Percentiles rank a stretch among this genome's conserved stretches.
These are phyloP conservation scores for Thraustochytrium sp. DNA, from an alignment of 352 stramenopile genomes.

Conservation along the genomic window DNA sequence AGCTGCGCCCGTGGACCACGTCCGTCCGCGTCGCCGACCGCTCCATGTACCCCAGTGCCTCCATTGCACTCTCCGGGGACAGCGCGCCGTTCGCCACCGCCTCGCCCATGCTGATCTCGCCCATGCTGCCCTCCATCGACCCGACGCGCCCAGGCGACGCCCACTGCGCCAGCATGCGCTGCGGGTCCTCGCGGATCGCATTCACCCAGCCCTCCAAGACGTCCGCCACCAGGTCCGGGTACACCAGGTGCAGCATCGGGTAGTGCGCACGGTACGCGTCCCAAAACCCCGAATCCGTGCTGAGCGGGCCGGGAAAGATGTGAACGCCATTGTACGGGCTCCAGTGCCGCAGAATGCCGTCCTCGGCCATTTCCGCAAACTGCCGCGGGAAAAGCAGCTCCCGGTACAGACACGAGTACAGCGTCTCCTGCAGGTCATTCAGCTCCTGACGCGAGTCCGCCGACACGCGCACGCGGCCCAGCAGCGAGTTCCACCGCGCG, in stretches of 20 bases:
- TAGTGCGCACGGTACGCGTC: constrained; percentile 52
- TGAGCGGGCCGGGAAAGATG: constrained; percentile 30
- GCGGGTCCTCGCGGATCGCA: constrained; percentile 45
- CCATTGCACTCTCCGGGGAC: constrained; percentile 42
- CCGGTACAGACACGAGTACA: constrained; percentile 52
- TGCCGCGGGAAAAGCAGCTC: constrained; percentile 50
- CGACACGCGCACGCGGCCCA: constrained; percentile 21
- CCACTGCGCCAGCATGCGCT: constrained; percentile 51
- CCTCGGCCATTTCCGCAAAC: constrained; percentile 42
- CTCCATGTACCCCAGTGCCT: constrained; percentile 45
- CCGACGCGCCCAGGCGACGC: constrained; percentile 45
- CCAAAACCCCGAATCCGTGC: constrained; percentile 53
- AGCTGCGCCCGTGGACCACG: constrained; percentile 25
- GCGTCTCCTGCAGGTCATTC: background rate
- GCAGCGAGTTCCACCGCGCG: constrained; percentile 29
- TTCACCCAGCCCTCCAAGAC: constrained; percentile 53
- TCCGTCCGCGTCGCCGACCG: background rate
- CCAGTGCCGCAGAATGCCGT: constrained; percentile 42
- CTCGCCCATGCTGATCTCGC: constrained; percentile 48
- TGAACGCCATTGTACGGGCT: constrained; percentile 22
- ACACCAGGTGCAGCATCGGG: constrained; percentile 46
- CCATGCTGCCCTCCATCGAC: constrained; percentile 51
- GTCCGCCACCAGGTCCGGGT: constrained; percentile 45
- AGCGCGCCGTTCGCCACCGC: constrained; percentile 48
- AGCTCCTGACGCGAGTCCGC: background rate